Evolutionary conservation across 2,329 filamentous ascomycete species (phyloP), one percentile per base, ranked within the genome.

Genomic region (Aspergillus pseudoterreus): DNA sequence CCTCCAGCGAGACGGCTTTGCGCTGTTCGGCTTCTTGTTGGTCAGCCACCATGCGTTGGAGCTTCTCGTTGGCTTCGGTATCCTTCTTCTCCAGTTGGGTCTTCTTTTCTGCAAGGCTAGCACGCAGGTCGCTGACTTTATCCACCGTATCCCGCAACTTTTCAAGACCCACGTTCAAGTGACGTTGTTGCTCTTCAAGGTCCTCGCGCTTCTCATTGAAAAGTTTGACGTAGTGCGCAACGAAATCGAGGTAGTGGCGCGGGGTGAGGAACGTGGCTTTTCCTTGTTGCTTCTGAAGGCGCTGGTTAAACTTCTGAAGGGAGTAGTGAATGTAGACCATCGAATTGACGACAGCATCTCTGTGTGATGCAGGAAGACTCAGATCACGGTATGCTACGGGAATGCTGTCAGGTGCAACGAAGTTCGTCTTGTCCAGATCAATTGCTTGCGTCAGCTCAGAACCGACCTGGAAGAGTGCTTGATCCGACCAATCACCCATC

Each of bases 291-390:
- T 90, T 94, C 57, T 88, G 82, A 21, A 99, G 78, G 64, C 90
- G 92, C 60, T 82, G 78, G 67, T 99, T 99, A 80, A 96, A 95
- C 46, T 83, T 82, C 56, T 92, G 90, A 45, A 99, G 77, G 2
- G 94, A 99, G 74, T 97, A 91, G 68, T 99, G 94, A 17, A 99
- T 92, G 66, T 96, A 95, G 2, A 99, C 95, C 94, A 99, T 99
- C 0, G 92, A 88, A 69, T 99, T 99, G 71, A 99, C 83, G 43
- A 99, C 86, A 3, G 92, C 84, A 70, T 96, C 91, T 57, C 94
- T 85, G 70, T 99, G 92, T 49, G 88, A 88, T 8, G 92, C 89
- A 19, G 94, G 95, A 49, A 97, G 78, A 54, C 75, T 81, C 49
- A 99, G 83, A 42, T 88, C 89, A 49, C 90, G 86, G 69, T 96